Conservation (phyloP, 2,329 filamentous ascomycete genomes). For the Penicillium sp. region DNA sequence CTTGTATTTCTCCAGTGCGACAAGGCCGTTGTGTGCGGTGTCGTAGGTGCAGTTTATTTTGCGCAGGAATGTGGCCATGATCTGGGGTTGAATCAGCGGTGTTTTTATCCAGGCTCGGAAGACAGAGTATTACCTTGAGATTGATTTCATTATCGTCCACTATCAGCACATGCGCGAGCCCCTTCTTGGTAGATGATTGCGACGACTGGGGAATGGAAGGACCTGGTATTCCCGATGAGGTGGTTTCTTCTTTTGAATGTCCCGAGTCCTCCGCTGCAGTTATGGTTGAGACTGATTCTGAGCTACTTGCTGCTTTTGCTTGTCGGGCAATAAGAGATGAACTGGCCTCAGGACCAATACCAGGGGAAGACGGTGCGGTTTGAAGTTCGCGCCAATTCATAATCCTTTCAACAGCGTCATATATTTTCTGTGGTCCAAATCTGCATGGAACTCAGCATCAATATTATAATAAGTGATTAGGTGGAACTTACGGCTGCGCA, state of each 20-base stretch:
- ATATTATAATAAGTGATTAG: background rate
- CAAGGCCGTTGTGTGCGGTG: slow-evolving; percentile 39
- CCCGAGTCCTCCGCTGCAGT: background rate
- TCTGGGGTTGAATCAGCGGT: slow-evolving; percentile 14
- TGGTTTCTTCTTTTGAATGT: background rate
- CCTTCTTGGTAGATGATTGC: slow-evolving; percentile 8
- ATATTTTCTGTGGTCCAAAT: slow-evolving; percentile 29
- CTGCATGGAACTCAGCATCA: slow-evolving; percentile 8
- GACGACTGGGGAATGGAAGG: slow-evolving; percentile 5
- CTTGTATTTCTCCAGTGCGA: slow-evolving; percentile 39
- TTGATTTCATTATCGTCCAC: slow-evolving; percentile 47
- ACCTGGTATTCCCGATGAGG: background rate
- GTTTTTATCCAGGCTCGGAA: accelerated
- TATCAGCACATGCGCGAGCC: slow-evolving; percentile 31
- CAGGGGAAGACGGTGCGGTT: background rate
- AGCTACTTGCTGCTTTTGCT: background rate
- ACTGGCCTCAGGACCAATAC: background rate
- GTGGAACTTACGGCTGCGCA: slow-evolving; percentile 27
- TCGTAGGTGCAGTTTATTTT: slow-evolving; percentile 39
- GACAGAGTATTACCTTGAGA: slow-evolving; percentile 24
- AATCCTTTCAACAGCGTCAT: slow-evolving; percentile 20
- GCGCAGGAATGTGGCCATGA: slow-evolving; percentile 38
- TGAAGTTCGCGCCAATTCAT: slow-evolving; percentile 5
- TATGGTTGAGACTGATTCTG: background rate
- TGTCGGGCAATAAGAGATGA: background rate